phyloP scores from a whole-genome alignment of 2,329 filamentous ascomycete genomes.

The Fusarium longipes region DNA sequence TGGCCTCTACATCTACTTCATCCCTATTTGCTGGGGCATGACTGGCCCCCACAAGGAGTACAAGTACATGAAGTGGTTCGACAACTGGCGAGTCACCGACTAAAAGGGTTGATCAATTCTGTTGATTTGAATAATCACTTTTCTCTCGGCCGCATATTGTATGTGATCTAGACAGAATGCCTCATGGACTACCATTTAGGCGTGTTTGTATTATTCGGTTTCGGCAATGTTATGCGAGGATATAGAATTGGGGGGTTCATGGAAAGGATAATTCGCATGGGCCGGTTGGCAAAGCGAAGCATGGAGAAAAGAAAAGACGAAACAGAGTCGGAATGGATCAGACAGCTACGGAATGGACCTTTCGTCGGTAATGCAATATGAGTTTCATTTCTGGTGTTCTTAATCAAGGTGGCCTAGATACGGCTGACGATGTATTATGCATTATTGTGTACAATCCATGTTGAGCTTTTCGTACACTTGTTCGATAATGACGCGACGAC shows the following conservation, averaged over 20 bases:
- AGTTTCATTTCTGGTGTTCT: conserved; percentile 38
- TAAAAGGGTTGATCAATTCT: conserved; percentile 38
- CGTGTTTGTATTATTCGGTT: conserved; percentile 31
- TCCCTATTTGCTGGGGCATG: conserved; percentile 97
- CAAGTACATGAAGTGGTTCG: conserved; percentile 93
- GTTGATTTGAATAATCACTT: conserved; percentile 16
- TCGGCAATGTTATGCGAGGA: conserved; percentile 31
- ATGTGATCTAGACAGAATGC: conserved; percentile 29
- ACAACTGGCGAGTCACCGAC: conserved; percentile 85
- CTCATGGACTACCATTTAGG: conserved; percentile 22
- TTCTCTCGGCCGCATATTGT: conserved; percentile 24
- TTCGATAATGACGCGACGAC: conserved; percentile 41
- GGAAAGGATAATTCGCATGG: conserved; percentile 34
- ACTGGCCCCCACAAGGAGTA: conserved; percentile 85
- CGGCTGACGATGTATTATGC: conserved; percentile 47
- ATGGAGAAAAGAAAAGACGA: conserved; percentile 37
- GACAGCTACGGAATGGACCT: conserved; percentile 39
- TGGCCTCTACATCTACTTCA: conserved; percentile 88
- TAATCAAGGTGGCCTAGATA: conserved; percentile 33
- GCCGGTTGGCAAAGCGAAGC: conserved; percentile 39
- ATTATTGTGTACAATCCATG: conserved; percentile 50
- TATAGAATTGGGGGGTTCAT: conserved; percentile 40
- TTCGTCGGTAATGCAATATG: conserved; percentile 48
- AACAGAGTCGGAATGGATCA: conserved; percentile 39
- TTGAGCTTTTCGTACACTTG: conserved; percentile 45